Evolutionary conservation across 345 rosid species (phyloP).

Genomic region (Linum trigynum): DNA sequence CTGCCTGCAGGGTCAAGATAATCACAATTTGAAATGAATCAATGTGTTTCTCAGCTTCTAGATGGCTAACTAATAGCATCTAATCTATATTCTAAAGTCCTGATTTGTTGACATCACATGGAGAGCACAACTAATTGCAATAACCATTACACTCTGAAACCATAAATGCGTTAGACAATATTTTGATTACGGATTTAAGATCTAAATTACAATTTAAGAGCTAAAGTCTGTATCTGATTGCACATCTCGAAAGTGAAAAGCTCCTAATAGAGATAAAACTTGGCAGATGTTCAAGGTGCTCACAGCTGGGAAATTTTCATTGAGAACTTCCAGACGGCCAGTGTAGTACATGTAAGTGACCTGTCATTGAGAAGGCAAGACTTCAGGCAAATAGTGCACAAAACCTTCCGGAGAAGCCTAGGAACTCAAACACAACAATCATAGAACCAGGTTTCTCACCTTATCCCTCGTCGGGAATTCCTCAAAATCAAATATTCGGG

Average conservation of each 20-base stretch:
- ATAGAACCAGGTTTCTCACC: slow-evolving; percentile 27
- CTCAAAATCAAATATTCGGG: slow-evolving; percentile 89
- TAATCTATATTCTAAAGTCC: background rate
- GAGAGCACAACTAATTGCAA: background rate
- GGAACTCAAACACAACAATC: background rate
- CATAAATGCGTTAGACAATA: background rate
- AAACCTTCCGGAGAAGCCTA: background rate
- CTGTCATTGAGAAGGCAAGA: slow-evolving; percentile 33
- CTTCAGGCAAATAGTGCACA: background rate
- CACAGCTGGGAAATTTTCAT: slow-evolving; percentile 91
- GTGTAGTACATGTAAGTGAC: slow-evolving; percentile 98
- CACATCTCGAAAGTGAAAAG: background rate
- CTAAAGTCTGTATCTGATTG: background rate
- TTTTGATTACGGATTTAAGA: background rate
- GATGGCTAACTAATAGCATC: background rate
- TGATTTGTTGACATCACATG: background rate
- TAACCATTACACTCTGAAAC: background rate
- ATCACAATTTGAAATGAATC: background rate
- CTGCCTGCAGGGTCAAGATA: slow-evolving; percentile 56
- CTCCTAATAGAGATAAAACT: background rate
- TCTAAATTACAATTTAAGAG: background rate
- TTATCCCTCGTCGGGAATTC: slow-evolving; percentile 91
- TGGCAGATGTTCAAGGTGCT: slow-evolving; percentile 21
- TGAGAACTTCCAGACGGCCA: slow-evolving; percentile 94
- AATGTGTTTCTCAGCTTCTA: background rate